Conservation (phyloP, 345 rosid species). For the Bruguiera sexangula region DNA sequence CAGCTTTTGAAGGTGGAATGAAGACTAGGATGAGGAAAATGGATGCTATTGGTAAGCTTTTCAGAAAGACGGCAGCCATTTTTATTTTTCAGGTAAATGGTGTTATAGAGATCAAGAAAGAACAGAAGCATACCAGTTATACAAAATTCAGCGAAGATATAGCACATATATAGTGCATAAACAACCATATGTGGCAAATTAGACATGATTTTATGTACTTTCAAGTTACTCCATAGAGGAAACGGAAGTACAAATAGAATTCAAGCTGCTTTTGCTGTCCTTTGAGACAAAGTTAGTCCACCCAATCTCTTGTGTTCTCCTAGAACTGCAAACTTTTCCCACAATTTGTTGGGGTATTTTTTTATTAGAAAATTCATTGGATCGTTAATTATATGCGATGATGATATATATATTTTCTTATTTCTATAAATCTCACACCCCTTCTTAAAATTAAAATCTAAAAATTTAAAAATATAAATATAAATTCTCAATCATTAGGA, state of each 20-base stretch:
- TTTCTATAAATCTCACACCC: too few species aligned
- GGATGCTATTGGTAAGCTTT: slow-evolving; percentile 5
- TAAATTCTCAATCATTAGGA: too few species aligned
- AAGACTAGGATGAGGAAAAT: slow-evolving; percentile 23
- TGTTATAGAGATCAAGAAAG: background rate
- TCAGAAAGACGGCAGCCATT: slow-evolving; percentile 30
- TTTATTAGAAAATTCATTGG: too few species aligned
- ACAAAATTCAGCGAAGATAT: slow-evolving; percentile 11
- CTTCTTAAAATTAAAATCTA: too few species aligned
- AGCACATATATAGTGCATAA: slow-evolving; percentile 26
- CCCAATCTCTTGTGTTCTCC: slow-evolving; percentile 17
- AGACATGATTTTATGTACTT: slow-evolving; percentile 37
- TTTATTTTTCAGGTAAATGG: background rate
- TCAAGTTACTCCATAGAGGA: slow-evolving; percentile 55
- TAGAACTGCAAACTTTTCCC: too few species aligned
- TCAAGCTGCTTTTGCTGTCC: slow-evolving; percentile 22
- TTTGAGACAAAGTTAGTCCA: slow-evolving; percentile 45
- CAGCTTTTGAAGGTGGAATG: slow-evolving; percentile 32
- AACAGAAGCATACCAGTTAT: background rate
- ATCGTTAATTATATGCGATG: too few species aligned
- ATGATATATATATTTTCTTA: too few species aligned
- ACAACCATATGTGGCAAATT: background rate
- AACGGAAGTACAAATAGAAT: background rate
- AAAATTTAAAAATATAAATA: too few species aligned
- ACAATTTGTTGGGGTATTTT: too few species aligned